Conservation (phyloP, 208 protist species). For the Trypanosoma vivax region DNA sequence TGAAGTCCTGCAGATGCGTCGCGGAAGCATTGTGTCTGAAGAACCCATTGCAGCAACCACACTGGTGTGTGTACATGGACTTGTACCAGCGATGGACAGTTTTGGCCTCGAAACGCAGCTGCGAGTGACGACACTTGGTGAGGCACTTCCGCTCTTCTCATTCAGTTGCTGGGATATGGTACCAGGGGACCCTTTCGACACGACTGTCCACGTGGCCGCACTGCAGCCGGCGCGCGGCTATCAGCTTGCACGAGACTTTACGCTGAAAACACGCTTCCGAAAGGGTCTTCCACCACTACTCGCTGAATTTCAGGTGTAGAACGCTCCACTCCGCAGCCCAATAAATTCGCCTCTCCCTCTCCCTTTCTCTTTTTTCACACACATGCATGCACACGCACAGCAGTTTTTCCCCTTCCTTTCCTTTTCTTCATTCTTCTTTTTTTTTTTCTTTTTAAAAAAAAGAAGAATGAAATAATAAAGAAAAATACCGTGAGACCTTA, state of each 20-base stretch:
- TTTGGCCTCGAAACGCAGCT: conserved; percentile 99
- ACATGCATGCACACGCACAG: no score
- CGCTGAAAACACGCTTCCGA: conserved; percentile 97
- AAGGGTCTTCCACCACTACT: conserved; percentile 89
- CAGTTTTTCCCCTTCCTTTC: no score
- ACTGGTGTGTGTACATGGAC: conserved; percentile 89
- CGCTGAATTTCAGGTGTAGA: conserved; percentile 33
- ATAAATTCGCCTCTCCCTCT: not conserved
- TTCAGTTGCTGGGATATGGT: conserved; percentile 98
- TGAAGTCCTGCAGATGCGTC: conserved; percentile 82
- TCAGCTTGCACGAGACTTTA: conserved; percentile 98
- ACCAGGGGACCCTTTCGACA: conserved; percentile 98
- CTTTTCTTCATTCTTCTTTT: no score
- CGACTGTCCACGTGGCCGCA: conserved; percentile 90
- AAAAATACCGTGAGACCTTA: no score
- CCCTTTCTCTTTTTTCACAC: not conserved
- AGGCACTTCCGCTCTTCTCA: conserved; percentile 88
- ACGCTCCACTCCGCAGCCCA: not conserved
- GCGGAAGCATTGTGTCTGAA: conserved; percentile 90
- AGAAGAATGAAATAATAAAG: no score
- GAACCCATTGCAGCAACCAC: conserved; percentile 95
- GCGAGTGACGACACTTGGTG: conserved; percentile 94
- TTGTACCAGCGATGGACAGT: conserved; percentile 97
- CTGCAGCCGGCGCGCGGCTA: conserved; percentile 91
- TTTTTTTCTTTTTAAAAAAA: no score